Evolutionary conservation across 2,329 filamentous ascomycete genomes (phyloP), one percentile per base, ranked within the genome.

Genomic region (Fusarium foetens): DNA sequence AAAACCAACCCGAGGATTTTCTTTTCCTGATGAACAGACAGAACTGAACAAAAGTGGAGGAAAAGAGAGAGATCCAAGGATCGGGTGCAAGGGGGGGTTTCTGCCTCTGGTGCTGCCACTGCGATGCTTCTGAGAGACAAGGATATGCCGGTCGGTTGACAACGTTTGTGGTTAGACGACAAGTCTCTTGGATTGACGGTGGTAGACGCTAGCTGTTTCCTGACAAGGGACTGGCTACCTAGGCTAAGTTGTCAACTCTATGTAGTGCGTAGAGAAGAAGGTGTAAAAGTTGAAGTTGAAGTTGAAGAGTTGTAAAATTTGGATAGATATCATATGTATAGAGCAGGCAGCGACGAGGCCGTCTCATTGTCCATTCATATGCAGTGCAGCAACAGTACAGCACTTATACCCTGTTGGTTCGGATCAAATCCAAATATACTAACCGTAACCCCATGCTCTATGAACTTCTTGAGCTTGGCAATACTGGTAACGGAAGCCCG

Each of bases 91-190:
- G 65, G 66, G 65, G 58, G 42, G 17, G 13, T 31, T 48, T 43
- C 38, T 61, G 48, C 31, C 17, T 52, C 49, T 52, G 49, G 33
- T 38, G 33, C 49, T 51, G n/a, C 29, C 31, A 35, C 48, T 23
- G n/a, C 10, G 12, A 12, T 39, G 49, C 49, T 39, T 53, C 49
- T 53, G 23, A 48, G 54, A 60, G 42, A 39, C 70, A 66, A 59
- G 73, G 74, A 69, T 58, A 62, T 53, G 60, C 73, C 39, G 27
- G 66, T 36, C 74, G 70, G 74, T 55, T 53, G 66, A 73, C 57
- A 65, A 75, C 71, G 73, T 60, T 76, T 76, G 38, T 33, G 70
- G 74, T 58, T 75, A 75, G 72, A 48, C 39, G 39, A 68, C 45
- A 48, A 59, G 72, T 52, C 58, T 54, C 16, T 66, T 21, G 45